Base-by-base conservation (phyloP, 140 eudicot species). In the Bidens hawaiensis region DNA sequence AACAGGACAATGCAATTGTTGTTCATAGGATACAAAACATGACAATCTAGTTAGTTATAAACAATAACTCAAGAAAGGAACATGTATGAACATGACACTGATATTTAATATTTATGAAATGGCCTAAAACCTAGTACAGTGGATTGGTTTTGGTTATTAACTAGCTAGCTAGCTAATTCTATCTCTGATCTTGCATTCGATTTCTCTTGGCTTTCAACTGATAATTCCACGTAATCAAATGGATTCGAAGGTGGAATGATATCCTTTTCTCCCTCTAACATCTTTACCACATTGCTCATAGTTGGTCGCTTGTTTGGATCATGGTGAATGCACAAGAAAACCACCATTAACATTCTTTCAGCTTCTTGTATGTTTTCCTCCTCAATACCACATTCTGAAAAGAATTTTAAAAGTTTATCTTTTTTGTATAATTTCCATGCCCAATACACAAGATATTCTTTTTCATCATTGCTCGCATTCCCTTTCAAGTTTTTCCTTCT, bases 241-340 rank as follows among this genome's bases (percentile, higher is more conserved):
- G 56, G 56, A 49, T 49, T 6, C 18, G 27, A 49, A 49, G 27
- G 56, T 8, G 5, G 5, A 18, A 2, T 21, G 56, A 49, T 49
- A 19, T 49, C 56, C 56, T 49, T 49, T 9, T 49, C 56, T 21
- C 56, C 56, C 28, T 49, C 56, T 22, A 49, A 49, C 56, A 49
- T 49, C 56, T 22, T 19, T 21, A 49, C 56, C 28, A 49, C 56
- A 49, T 49, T 22, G 13, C 27, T 49, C 56, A 49, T 49, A 49
- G 13, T 49, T 49, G 56, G 56, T 49, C 56, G 7, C 21, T 49
- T 11, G 2, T 49, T 49, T 7, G 56, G 56, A 49, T 49, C 28
- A 49, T 49, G 27, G 28, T 49, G 56, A 49, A 49, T 28, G 6
- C 56, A 49, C 56, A 49, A 18, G 28, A 49, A 49, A 49, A 49